A percentile compares a stretch with the other conserved stretches of the same genome.
Conservation (phyloP, 345 rosid genomes). For the Reutealis trisperma region DNA sequence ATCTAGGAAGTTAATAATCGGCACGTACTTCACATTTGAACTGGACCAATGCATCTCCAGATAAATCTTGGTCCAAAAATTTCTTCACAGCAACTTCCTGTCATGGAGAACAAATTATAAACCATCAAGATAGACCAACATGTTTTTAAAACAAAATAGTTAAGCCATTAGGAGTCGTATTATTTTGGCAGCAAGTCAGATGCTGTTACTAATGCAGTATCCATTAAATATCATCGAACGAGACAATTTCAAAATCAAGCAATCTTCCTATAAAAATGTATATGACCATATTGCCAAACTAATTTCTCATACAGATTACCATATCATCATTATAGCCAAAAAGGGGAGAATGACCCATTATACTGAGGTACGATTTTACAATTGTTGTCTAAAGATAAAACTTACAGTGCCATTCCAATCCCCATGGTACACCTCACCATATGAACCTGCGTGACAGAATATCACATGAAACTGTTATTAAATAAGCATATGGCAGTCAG, state of each 20-base stretch:
- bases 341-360: neutral
- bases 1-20: constrained; percentile 15
- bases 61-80: constrained; percentile 86
- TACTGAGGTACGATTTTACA: neutral
- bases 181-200: neutral
- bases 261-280: neutral
- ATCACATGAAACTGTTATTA: neutral
- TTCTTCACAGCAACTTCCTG: constrained; percentile 99
- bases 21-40: constrained; percentile 80
- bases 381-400: constrained; percentile 21
- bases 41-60: constrained; percentile 89
- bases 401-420: constrained; percentile 98
- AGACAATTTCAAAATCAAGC: neutral
- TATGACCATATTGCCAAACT: neutral
- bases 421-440: constrained; percentile 87
- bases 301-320: neutral
- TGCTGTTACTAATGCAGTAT: neutral
- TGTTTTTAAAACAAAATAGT: neutral
- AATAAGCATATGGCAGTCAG: constrained; percentile 12
- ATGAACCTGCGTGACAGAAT: constrained; percentile 68
- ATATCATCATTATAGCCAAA: neutral
- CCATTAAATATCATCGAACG: neutral
- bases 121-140: constrained; percentile 6
- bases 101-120: constrained; percentile 23
- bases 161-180: constrained; percentile 1